Evolutionary conservation across 441 rosid genomes (phyloP), one percentile per base, ranked within the genome.

Genomic region (Cnidoscolus chayamansa): DNA sequence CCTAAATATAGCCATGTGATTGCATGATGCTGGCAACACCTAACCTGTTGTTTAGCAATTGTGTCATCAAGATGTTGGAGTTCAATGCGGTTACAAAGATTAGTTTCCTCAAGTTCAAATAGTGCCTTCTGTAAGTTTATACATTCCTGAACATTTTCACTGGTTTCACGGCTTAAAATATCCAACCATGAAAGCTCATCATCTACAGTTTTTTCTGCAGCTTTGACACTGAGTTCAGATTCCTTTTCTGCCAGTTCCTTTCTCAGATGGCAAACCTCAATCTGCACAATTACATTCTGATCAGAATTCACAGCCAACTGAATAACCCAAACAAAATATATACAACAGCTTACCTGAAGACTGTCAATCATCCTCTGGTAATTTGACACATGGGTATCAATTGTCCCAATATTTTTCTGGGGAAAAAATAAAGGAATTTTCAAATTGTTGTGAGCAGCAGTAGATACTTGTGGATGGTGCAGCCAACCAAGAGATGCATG

Each of bases 121-220:
- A 90, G 55, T 64, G 98, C 98, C 84, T 94, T 92, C 81, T 94
- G 98, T 74, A 92, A 86, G 84, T 94, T 94, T 74, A 92, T 92
- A 75, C 97, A 86, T 78, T 92, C 97, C 83, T 89, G 97, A 68
- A 92, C 97, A 74, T 94, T 94, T 89, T 94, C 97, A 76, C 96
- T 88, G 65, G 88, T 94, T 81, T 94, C 97, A 79, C 86, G 90
- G 84, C 98, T 94, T 75, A 94, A 77, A 77, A 84, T 81, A 78
- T 94, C 88, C 83, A 94, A 81, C 90, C 97, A 89, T 30, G 98
- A 94, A 76, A 92, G 80, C 81, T 92, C 98, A 81, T 88, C 86
- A 78, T 86, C 96, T 10, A 83, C 96, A 80, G 90, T 88, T 76
- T 81, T 89, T 75, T 87, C 98, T 80, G 83, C 75, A 76, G 97